Base-by-base conservation (phyloP, 2,329 filamentous ascomycete species). In the Chalaropsis thielavioides region DNA sequence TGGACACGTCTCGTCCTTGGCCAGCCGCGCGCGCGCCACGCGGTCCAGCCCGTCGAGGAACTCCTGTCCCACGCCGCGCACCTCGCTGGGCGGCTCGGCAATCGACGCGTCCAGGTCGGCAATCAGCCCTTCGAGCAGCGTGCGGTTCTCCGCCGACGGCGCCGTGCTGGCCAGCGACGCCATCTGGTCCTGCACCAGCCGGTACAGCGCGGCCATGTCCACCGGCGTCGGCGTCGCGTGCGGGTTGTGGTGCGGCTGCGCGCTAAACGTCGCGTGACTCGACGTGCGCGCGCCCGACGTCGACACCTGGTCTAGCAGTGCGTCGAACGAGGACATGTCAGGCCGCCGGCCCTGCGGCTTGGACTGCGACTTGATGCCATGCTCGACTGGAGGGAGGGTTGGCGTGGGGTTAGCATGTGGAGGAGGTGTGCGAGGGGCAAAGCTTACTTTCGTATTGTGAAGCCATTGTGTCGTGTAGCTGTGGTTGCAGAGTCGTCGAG, bases 301-400 rank as follows among this genome's bases (percentile, higher is more conserved):
- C 68, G 75, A 73, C 71, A 86, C 76, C 68, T 80, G 78, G 72
- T 80, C 75, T 67, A 85, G 80, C 71, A 83, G 80, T 64, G 81
- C 78, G 70, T 75, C 80, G 75, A 86, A 86, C 68, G 80, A 81
- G 63, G 82, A 79, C 84, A 87, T 87, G 75, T 85, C 82, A 68
- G 82, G 74, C 71, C 81, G 81, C 49, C 84, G 82, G 31, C 31
- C 27, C 41, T 35, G 49, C 10, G 77, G 77, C 51, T 64, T 44
- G 41, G 64, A 24, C 15, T 63, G 40, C 15, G 65, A 49, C 59
- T 66, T 67, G 51, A 68, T 68, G 66, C 65, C 65, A 76, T 87
- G 84, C 72, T 87, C 84, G 72, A 87, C 84, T 87, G 62, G 44
- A 24, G 19, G 43, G 65, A 40, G 24, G 65, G 66, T 31, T 31